phyloP scores from a whole-genome alignment of 192 early-diverging fungal species.

The Rhizophlyctis rosea region DNA sequence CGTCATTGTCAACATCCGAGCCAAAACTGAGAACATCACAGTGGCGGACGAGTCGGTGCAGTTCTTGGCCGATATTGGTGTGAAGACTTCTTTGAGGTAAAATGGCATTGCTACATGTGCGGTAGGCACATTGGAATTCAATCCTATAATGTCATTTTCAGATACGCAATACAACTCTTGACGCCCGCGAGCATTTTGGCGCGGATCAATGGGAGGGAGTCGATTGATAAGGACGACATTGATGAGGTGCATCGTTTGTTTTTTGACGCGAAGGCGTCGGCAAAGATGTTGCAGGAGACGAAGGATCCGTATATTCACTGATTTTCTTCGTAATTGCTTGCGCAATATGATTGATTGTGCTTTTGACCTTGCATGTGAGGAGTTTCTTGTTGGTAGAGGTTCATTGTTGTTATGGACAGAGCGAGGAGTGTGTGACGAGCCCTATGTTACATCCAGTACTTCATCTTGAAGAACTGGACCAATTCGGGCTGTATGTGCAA shows the following conservation, averaged over 20 bases:
- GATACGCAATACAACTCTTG: constrained; percentile 92
- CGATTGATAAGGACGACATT: constrained; percentile 81
- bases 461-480: constrained; percentile 49
- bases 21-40: constrained; percentile 91
- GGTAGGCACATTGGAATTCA: too few relatives aligned
- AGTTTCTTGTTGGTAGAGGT: too few relatives aligned
- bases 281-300: constrained; percentile 64
- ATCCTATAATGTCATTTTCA: too few relatives aligned
- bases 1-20: constrained; percentile 86
- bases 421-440: too few relatives aligned
- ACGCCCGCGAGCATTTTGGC: constrained; percentile 88
- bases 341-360: too few relatives aligned
- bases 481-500: constrained; percentile 39
- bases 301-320: constrained; percentile 41
- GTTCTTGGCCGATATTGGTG: constrained; percentile 84
- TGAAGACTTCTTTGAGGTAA: constrained; percentile 90
- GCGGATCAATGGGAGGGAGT: constrained; percentile 77
- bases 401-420: too few relatives aligned
- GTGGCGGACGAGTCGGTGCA: constrained; percentile 83
- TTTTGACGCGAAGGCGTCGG: constrained; percentile 80
- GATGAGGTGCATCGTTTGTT: constrained; percentile 85
- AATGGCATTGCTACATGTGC: background rate
- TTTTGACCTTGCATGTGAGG: too few relatives aligned
- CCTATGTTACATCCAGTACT: constrained; percentile 42
- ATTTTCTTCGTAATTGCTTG: too few relatives aligned